phyloP scores from a whole-genome alignment of 129 eudicot species.

The Flaveria sonorensis region DNA sequence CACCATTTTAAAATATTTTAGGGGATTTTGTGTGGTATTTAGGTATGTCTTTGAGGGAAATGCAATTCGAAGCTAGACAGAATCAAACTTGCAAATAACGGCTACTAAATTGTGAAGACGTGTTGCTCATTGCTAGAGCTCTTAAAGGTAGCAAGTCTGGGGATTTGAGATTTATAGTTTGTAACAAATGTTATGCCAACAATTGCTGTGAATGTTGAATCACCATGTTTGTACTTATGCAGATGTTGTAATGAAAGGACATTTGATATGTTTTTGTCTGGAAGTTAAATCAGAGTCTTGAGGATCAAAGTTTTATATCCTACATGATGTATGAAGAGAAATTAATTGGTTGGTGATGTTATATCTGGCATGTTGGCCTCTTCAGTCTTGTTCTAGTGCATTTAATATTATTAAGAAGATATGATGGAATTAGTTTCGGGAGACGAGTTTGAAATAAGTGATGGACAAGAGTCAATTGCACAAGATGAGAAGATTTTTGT shows the following conservation, averaged over 20 bases:
- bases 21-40: neutral
- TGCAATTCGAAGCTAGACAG: neutral
- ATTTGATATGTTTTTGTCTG: neutral
- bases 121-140: conserved; percentile 8
- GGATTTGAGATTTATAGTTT: conserved; percentile 4
- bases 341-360: conserved; percentile 7
- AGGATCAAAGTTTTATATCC: neutral
- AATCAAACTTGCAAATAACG: neutral
- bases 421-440: conserved; percentile 59
- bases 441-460: conserved; percentile 48
- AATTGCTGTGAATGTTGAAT: neutral
- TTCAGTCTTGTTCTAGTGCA: conserved; percentile 40
- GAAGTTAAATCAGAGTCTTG: neutral
- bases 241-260: conserved; percentile 8
- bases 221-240: neutral
- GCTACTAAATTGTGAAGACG: neutral
- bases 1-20: neutral
- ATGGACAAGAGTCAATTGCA: conserved; percentile 45
- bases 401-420: conserved; percentile 26
- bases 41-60: conserved; percentile 17
- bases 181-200: neutral
- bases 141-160: conserved; percentile 8
- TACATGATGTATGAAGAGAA: conserved; percentile 31
- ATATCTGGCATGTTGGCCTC: conserved; percentile 19
- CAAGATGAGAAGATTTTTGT: conserved; percentile 82